These are phyloP conservation scores for Silene latifolia DNA, from an alignment of 148 eudicot genomes.

Conservation along the genomic window DNA sequence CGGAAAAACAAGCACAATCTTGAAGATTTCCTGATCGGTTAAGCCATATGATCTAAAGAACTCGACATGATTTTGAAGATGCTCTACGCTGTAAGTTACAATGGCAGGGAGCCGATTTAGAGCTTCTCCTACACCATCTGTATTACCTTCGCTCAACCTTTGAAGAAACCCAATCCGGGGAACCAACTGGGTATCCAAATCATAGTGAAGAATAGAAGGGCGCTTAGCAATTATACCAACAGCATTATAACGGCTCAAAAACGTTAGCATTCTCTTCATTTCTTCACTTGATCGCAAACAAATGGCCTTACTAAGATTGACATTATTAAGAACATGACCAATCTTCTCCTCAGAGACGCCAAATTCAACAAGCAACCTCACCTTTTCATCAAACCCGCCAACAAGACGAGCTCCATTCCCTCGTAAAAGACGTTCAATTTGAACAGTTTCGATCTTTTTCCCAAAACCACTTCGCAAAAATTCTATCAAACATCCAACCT, in stretches of 20 bases:
- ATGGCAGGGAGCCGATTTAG: slow-evolving; percentile 68
- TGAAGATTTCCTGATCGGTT: slow-evolving; percentile 62
- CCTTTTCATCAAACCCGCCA: slow-evolving; percentile 58
- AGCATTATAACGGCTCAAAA: slow-evolving; percentile 65
- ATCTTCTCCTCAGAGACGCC: slow-evolving; percentile 69
- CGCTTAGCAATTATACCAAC: slow-evolving; percentile 55
- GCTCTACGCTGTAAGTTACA: slow-evolving; percentile 57
- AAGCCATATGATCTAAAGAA: slow-evolving; percentile 74
- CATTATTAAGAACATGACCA: slow-evolving; percentile 63
- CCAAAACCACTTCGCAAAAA: slow-evolving; percentile 37
- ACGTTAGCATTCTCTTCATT: slow-evolving; percentile 49
- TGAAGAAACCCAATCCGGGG: slow-evolving; percentile 68
- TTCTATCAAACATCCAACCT: slow-evolving; percentile 44
- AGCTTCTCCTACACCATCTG: slow-evolving; percentile 47
- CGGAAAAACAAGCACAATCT: slow-evolving; percentile 65
- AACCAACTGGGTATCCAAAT: slow-evolving; percentile 63
- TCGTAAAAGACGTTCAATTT: slow-evolving; percentile 56
- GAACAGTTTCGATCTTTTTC: slow-evolving; percentile 43
- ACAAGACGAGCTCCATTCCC: slow-evolving; percentile 48
- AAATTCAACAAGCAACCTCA: slow-evolving; percentile 40
- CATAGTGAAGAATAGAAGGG: slow-evolving; percentile 67
- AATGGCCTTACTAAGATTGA: slow-evolving; percentile 65
- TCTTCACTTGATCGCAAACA: slow-evolving; percentile 64
- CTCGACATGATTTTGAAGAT: slow-evolving; percentile 64
- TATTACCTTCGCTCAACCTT: slow-evolving; percentile 62